Base-by-base conservation (phyloP, 2,329 filamentous ascomycete species). In the Clarireedia homoeocarpa region DNA sequence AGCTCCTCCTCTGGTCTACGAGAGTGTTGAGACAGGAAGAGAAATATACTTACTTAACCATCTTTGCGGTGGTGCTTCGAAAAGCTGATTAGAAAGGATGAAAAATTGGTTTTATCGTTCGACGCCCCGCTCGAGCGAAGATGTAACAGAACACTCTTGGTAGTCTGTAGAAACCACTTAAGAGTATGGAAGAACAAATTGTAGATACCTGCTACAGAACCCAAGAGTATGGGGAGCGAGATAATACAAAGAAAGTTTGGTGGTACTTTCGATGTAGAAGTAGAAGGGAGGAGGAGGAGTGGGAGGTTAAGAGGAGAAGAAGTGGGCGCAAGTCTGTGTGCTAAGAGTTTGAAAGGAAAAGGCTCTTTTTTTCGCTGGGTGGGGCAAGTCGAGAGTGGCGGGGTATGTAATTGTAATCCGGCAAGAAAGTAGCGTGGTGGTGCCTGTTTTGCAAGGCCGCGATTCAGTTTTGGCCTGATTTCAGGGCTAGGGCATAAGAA, bases 41-140 rank as follows among this genome's bases (percentile, higher is more conserved):
- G n/a, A 51, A 3, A 27, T 46, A 24, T 55, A 92, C 91, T 88
- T 88, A 96, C 91, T 97, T 96, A 77, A 99, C 94, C 94, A 99
- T 99, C 76, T 91, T 96, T 87, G 80, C 90, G 89, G 91, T 89
- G 74, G 83, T 87, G 75, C 73, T 73, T 67, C 64, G 59, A 65
- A 63, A 69, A 69, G 65, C 65, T 68, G 65, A 66, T 69, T 67
- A 66, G 64, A 63, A 57, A 59, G 24, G 36, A 49, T 49, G 20
- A 42, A 55, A 23, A 34, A 50, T 27, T 50, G 38, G 26, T 48
- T 48, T 54, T 39, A 36, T 49, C 45, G 52, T 54, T 54, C 52
- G 57, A 58, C 57, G 58, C 42, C 53, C 48, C 53, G 53, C 53
- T 55, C 46, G 46, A 50, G 49, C 53, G 53, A 55, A 34, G 5